A percentile compares a stretch with the other conserved stretches of the same genome.
These are phyloP conservation scores for Mycena alexandri DNA, from an alignment of 768 basidiomycete species.

Conservation along the genomic window DNA sequence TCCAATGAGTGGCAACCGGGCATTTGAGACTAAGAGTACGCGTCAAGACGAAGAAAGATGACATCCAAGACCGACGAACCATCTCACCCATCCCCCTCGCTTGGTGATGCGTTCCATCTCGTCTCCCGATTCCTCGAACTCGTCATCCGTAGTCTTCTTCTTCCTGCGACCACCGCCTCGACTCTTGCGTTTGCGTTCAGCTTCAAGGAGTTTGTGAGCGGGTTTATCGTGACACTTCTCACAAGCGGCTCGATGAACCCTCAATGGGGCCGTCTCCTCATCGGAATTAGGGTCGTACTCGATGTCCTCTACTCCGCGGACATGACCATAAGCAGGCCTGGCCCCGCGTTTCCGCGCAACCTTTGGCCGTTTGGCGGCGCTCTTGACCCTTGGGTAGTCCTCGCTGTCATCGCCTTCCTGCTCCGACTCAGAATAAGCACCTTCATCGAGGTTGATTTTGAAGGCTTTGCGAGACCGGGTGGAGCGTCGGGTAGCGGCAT, in stretches of 20 bases:
- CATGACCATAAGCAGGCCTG: slow-evolving; percentile 59
- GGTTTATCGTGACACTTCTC: slow-evolving; percentile 79
- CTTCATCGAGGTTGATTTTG: slow-evolving; percentile 51
- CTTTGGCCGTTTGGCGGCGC: slow-evolving; percentile 37
- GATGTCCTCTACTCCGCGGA: slow-evolving; percentile 56
- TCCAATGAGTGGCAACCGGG: slow-evolving; percentile 83
- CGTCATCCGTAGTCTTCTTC: slow-evolving; percentile 57
- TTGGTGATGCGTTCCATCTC: slow-evolving; percentile 62
- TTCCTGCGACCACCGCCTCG: slow-evolving; percentile 56
- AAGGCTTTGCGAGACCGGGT: slow-evolving; percentile 58
- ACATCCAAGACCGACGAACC: slow-evolving; percentile 58
- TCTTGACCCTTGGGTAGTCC: slow-evolving; percentile 29
- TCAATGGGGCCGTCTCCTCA: slow-evolving; percentile 66
- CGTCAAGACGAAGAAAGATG: slow-evolving; percentile 25
- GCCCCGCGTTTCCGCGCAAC: slow-evolving; percentile 42
- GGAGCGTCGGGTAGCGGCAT: slow-evolving; percentile 57
- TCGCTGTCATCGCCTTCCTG: slow-evolving; percentile 51
- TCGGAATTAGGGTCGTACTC: slow-evolving; percentile 66
- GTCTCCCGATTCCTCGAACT: slow-evolving; percentile 66
- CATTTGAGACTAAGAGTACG: slow-evolving; percentile 72
- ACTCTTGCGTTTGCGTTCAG: slow-evolving; percentile 48
- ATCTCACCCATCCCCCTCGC: slow-evolving; percentile 88
- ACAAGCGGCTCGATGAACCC: slow-evolving; percentile 73
- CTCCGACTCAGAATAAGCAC: slow-evolving; percentile 45
- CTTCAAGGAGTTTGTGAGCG: slow-evolving; percentile 64